Evolutionary conservation across 371 early-diverging fungal genomes (phyloP), one percentile per base, ranked within the genome.

Genomic region (Mortierella sp.): DNA sequence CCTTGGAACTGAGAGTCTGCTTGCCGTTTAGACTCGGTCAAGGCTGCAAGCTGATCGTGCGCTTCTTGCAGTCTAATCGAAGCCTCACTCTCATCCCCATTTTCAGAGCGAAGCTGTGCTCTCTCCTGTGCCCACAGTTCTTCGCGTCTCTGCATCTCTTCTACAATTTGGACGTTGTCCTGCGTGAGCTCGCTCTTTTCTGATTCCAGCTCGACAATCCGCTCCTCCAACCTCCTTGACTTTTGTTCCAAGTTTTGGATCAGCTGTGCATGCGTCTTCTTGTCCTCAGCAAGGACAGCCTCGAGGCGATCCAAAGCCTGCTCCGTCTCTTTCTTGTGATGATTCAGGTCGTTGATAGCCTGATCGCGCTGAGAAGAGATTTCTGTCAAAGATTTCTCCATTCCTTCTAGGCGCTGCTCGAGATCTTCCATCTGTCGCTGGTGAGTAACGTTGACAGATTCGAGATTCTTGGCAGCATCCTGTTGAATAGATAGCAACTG

Each of bases 151-250:
- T 81, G 77, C 70, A 81, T 68, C 70, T 81, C 83, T 24, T 81
- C 83, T 8, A 81, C 83, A 40, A 81, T 81, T n/a, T 81, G 72
- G 26, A 76, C 73, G 52, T 81, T 81, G 45, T 81, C 83, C 62
- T 76, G 77, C 62, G 40, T 66, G 40, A 81, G 55, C 43, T 81
- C 83, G 16, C 70, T 37, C 3, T 66, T 58, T 32, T 76, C 70
- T 0, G 64, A 30, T 58, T 81, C 77, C 1, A 72, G 47, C 30
- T 72, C 67, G 2, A 61, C 58, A 16, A 73, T 49, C 5, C 70
- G 76, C 3, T 20, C 66, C 35, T 76, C 70, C 30, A 76, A 22
- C 22, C 66, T 40, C 73, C 70, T 73, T 51, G 75, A 43, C 51
- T 81, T 75, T 28, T 54, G 20, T 39, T 81, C 77, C 49, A 81